Conservation (phyloP, 2,329 filamentous ascomycete genomes). For the Paramyrothecium sp. region DNA sequence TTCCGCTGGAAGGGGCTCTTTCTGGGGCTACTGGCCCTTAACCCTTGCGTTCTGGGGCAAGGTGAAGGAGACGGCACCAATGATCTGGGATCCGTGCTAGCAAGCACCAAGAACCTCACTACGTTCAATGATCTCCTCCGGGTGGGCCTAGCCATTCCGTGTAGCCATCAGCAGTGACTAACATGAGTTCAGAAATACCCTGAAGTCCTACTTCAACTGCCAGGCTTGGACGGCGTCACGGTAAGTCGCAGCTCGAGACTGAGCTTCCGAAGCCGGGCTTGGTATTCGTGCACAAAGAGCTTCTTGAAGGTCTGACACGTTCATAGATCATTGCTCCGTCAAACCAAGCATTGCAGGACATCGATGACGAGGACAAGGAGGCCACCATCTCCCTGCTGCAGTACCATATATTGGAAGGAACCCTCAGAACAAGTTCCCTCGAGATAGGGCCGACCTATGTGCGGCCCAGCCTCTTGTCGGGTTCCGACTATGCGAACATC, state of each 20-base stretch:
- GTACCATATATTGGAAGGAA: slow-evolving; percentile 61
- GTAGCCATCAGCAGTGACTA: slow-evolving; percentile 3
- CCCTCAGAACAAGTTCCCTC: slow-evolving; percentile 39
- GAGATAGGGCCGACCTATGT: slow-evolving; percentile 34
- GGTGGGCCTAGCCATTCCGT: slow-evolving; percentile 18
- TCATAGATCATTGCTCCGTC: slow-evolving; percentile 53
- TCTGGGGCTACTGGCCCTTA: background rate
- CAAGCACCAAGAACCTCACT: slow-evolving; percentile 37
- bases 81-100: slow-evolving; percentile 34
- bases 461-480: slow-evolving; percentile 41
- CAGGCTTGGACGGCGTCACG: slow-evolving; percentile 41
- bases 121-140: slow-evolving; percentile 43
- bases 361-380: slow-evolving; percentile 41
- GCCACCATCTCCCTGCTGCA: slow-evolving; percentile 50
- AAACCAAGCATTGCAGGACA: slow-evolving; percentile 55
- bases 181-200: slow-evolving; percentile 39
- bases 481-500: slow-evolving; percentile 43
- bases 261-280: background rate
- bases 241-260: slow-evolving; percentile 23
- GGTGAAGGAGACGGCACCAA: background rate
- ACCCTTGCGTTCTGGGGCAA: background rate
- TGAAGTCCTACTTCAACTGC: slow-evolving; percentile 41
- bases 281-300: background rate
- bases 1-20: background rate
- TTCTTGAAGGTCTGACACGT: background rate